These are phyloP conservation scores for Parachaetomium inaequale DNA, from an alignment of 495 filamentous ascomycete species.

Conservation along the genomic window DNA sequence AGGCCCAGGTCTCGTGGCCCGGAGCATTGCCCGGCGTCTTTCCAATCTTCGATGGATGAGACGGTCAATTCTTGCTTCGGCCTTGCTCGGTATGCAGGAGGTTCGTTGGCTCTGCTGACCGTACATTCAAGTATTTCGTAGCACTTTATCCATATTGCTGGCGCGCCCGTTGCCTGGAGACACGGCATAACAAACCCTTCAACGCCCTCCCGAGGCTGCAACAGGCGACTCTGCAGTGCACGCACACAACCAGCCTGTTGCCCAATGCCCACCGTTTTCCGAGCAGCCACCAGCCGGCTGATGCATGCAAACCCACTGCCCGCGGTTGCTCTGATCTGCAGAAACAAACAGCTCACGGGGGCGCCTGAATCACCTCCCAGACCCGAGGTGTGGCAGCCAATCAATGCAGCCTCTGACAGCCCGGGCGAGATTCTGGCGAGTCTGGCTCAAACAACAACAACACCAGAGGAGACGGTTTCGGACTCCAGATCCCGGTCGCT, in stretches of 20 bases:
- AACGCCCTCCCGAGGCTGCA: background rate
- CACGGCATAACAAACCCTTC: background rate
- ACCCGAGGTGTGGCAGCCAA: conserved; percentile 17
- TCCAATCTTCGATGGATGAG: background rate
- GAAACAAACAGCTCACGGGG: conserved; percentile 17
- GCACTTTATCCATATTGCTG: conserved; percentile 1
- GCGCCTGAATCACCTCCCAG: conserved; percentile 5
- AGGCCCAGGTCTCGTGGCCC: too few species aligned
- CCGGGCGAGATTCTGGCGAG: background rate
- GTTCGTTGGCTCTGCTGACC: background rate
- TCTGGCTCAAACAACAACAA: background rate
- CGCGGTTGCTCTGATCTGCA: conserved; percentile 17
- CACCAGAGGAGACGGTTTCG: background rate
- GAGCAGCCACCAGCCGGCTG: background rate
- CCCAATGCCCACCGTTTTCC: background rate
- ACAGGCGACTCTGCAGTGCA: background rate
- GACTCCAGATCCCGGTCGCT: background rate
- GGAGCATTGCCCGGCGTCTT: too few species aligned
- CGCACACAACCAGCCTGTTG: background rate
- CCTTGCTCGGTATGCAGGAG: background rate
- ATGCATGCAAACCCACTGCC: background rate
- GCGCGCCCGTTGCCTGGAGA: background rate
- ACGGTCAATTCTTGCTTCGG: background rate
- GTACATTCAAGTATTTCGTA: too few species aligned
- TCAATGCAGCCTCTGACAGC: conserved; percentile 17